A percentile compares a stretch with the other conserved stretches of the same genome.
Conservation (phyloP, 129 eudicot genomes). For the Helianthus tuberosus region DNA sequence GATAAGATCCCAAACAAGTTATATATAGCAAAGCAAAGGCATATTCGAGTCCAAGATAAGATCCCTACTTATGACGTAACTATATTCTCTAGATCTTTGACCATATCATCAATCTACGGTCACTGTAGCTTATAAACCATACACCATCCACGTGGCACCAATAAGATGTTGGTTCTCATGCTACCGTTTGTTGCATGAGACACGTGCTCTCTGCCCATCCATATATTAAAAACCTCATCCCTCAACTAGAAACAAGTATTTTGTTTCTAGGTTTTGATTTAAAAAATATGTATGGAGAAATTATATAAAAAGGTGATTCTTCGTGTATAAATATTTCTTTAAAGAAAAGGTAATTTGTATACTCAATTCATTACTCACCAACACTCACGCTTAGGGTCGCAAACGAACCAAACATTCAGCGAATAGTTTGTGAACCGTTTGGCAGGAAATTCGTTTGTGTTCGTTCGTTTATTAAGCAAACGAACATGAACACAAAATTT, state of each 20-base stretch:
- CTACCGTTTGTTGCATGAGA: conserved; percentile 25
- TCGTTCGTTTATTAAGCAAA: no score
- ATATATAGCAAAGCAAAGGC: conserved; percentile 15
- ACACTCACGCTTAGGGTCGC: no score
- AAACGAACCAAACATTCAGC: no score
- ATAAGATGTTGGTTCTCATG: conserved; percentile 17
- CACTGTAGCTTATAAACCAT: neutral
- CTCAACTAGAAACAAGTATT: neutral
- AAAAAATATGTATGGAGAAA: no score
- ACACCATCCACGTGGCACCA: conserved; percentile 37
- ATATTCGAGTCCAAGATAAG: conserved; percentile 30
- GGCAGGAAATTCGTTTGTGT: no score
- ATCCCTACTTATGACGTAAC: neutral
- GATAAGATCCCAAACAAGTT: conserved; percentile 23
- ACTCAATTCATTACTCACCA: no score
- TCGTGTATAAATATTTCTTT: no score
- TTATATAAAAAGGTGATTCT: no score
- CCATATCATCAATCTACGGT: conserved; percentile 26
- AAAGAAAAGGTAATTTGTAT: no score
- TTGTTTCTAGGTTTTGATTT: no score
- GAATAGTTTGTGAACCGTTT: no score
- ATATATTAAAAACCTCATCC: neutral
- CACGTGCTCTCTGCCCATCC: neutral
- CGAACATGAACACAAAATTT: no score
- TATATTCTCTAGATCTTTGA: conserved; percentile 35